Percentiles rank a stretch among this genome's conserved stretches.
Conservation (phyloP, 2,329 filamentous ascomycete species). For the Alternaria triticina region DNA sequence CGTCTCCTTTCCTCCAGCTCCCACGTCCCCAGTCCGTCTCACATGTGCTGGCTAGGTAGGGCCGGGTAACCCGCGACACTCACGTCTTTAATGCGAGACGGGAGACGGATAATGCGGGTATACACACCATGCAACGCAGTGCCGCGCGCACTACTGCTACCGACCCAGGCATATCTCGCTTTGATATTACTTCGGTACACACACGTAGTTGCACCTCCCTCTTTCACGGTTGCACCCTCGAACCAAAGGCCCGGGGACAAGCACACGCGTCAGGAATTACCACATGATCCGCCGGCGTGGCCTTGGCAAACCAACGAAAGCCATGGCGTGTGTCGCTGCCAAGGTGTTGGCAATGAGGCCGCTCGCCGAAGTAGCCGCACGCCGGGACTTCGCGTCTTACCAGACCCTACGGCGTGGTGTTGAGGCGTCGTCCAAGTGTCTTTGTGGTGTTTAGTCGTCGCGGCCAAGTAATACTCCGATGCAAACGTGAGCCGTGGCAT, state of each 20-base stretch:
- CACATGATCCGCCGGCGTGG: neutral
- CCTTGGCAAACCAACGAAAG: constrained; percentile 4
- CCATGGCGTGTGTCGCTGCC: constrained; percentile 1
- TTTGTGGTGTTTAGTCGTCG: neutral
- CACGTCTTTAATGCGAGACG: neutral
- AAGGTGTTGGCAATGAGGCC: neutral
- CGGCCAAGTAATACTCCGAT: neutral
- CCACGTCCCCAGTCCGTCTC: neutral
- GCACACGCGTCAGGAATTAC: neutral
- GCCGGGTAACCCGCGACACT: neutral
- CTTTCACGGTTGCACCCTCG: neutral
- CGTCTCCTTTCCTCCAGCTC: neutral
- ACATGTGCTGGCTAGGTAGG: neutral
- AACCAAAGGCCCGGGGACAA: neutral
- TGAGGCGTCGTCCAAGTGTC: neutral
- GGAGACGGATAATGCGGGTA: neutral
- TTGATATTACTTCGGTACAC: neutral
- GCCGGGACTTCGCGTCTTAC: neutral
- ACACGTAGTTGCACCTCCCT: neutral
- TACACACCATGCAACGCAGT: neutral
- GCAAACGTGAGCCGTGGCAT: neutral
- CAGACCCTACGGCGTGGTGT: neutral
- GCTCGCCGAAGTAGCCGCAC: neutral
- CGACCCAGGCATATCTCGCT: neutral
- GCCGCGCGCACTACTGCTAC: neutral